Conservation (phyloP, 306 rosid genomes). For the Acacia confusa region DNA sequence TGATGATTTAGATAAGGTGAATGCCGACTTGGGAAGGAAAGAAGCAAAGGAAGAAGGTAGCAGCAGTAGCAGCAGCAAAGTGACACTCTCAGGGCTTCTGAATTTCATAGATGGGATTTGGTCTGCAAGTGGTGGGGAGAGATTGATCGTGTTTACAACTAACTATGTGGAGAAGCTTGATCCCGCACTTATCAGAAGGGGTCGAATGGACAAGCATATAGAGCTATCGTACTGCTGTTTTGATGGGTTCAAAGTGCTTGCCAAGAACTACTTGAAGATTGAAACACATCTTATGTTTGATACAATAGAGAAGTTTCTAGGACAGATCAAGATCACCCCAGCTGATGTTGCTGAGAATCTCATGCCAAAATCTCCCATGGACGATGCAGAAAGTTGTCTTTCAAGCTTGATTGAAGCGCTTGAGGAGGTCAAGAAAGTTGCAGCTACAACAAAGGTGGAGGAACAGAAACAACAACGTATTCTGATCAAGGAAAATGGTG, state of each 20-base stretch:
- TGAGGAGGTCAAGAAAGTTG: slow-evolving; percentile 42
- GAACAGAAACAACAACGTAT: slow-evolving; percentile 30
- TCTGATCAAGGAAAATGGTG: slow-evolving; percentile 27
- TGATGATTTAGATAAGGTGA: slow-evolving; percentile 46
- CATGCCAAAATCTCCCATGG: slow-evolving; percentile 72
- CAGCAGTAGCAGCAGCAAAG: slow-evolving; percentile 55
- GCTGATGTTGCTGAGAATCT: slow-evolving; percentile 92
- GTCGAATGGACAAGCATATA: slow-evolving; percentile 87
- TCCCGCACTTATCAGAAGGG: slow-evolving; percentile 83
- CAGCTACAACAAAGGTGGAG: slow-evolving; percentile 35
- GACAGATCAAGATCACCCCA: slow-evolving; percentile 60
- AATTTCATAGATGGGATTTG: slow-evolving; percentile 89
- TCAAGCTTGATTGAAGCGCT: slow-evolving; percentile 59
- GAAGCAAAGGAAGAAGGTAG: slow-evolving; percentile 58
- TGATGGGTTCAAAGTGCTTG: slow-evolving; percentile 73
- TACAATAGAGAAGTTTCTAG: slow-evolving; percentile 45
- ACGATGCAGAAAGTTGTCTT: slow-evolving; percentile 65
- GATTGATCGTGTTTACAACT: slow-evolving; percentile 79
- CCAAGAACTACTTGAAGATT: slow-evolving; percentile 61
- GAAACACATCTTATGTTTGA: slow-evolving; percentile 62
- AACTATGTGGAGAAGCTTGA: slow-evolving; percentile 87
- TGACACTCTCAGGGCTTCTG: slow-evolving; percentile 87
- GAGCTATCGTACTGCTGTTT: slow-evolving; percentile 75
- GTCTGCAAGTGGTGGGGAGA: slow-evolving; percentile 86
- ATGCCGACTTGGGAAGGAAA: slow-evolving; percentile 43